A percentile compares a stretch with the other conserved stretches of the same genome.
These are phyloP conservation scores for Vanderwaltozyma yarrowii DNA, from an alignment of 805 yeast genomes.

Conservation along the genomic window DNA sequence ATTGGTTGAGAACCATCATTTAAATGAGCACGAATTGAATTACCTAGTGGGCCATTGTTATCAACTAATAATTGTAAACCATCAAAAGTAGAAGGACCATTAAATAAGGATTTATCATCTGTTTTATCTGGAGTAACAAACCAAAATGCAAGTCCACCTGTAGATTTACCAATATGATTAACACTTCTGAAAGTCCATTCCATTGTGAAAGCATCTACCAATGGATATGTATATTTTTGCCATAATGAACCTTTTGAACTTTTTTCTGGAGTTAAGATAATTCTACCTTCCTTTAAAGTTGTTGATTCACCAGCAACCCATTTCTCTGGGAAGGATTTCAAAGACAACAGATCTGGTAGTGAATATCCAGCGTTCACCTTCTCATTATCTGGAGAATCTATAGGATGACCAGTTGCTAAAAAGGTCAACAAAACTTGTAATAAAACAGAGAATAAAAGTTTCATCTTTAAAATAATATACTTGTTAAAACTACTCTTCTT, in stretches of 20 bases:
- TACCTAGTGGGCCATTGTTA: constrained; percentile 36
- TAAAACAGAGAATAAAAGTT: not conserved
- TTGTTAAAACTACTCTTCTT: too few relatives aligned
- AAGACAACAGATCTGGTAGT: constrained; percentile 29
- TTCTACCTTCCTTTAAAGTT: constrained; percentile 41
- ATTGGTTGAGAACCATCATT: constrained; percentile 45
- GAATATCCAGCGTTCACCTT: constrained; percentile 1
- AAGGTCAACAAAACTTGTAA: not conserved
- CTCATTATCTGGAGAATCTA: constrained; percentile 1
- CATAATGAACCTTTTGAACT: constrained; percentile 37
- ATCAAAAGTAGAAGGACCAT: constrained; percentile 49
- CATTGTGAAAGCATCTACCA: constrained; percentile 40
- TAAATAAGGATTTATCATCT: constrained; percentile 32
- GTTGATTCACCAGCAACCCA: constrained; percentile 36
- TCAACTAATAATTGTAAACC: constrained; percentile 58
- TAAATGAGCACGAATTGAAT: constrained; percentile 46
- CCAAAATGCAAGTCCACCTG: constrained; percentile 54
- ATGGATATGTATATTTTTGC: constrained; percentile 27
- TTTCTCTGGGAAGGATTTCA: constrained; percentile 3
- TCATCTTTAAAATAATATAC: not conserved
- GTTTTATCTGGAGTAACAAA: constrained; percentile 27
- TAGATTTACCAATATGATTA: constrained; percentile 39
- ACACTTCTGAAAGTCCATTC: constrained; percentile 56
- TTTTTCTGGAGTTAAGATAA: constrained; percentile 39
- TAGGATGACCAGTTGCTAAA: not conserved